Evolutionary conservation across 345 rosid genomes (phyloP), one percentile per base, ranked within the genome.

Genomic region (Aethionema arabicum): DNA sequence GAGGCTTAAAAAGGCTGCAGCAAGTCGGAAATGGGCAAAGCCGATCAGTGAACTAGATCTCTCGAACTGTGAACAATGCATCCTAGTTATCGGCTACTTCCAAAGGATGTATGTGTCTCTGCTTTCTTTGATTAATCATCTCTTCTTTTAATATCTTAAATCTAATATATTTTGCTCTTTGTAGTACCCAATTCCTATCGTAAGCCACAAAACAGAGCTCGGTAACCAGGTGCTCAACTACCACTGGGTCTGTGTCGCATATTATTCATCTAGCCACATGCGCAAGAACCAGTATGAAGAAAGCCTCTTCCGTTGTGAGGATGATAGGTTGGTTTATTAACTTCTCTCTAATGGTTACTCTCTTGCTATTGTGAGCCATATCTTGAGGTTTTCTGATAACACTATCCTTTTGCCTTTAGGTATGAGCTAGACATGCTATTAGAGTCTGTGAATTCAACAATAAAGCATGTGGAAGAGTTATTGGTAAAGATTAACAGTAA

Each of bases 241-340:
- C 74, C 79, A 84, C 79, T 90, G 96, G 97, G 96, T 87, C 52
- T 87, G 96, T 41, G 96, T 90, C 32, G 85, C 97, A 62, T 90
- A 90, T 76, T 90, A 90, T 82, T 87, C 97, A 46, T 87, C 87
- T 66, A 90, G 80, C 66, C 97, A 90, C 77, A 87, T 87, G 97
- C 89, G 91, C 32, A 87, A 85, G 78, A 90, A 90, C 68, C 97
- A 85, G 75, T 90, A 87, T 75, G 97, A 87, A 80, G 97, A 90
- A 77, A 85, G 91, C 80, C 76, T 90, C 62, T 90, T 90, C 68
- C 83, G 87, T 30, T 87, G 97, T 52, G 97, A 90, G 72, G 97
- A 90, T 67, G 97, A 90, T 80, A 84, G 95, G 97, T 90, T 66
- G 37, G 77, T 52, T 59, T 29, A 31, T 63, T 11, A 31, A 52